Evolutionary conservation across 2,329 filamentous ascomycete species (phyloP).

Genomic region (Macrophomina phaseolina): DNA sequence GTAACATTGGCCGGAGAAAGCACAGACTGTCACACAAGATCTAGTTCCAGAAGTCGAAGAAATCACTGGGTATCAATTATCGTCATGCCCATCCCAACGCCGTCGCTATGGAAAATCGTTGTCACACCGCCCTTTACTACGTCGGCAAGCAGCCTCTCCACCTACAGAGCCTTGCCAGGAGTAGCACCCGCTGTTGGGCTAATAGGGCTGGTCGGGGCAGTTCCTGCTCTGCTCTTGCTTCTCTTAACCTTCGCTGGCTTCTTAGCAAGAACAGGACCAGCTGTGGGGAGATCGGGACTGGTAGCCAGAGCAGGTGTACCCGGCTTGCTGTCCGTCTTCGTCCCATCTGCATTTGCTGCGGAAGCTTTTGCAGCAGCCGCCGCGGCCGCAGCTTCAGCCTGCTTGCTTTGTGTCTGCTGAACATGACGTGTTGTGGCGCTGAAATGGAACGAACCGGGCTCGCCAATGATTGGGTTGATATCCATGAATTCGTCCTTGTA

Average conservation of each 20-base stretch:
- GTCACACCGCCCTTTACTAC: neutral
- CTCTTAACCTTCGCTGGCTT: constrained; percentile 40
- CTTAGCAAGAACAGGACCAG: constrained; percentile 28
- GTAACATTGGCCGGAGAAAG: too few relatives aligned
- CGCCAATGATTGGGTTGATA: constrained; percentile 66
- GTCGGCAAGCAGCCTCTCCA: too few relatives aligned
- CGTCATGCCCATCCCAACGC: neutral
- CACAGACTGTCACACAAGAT: too few relatives aligned
- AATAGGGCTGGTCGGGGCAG: constrained; percentile 41
- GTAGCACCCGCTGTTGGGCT: constrained; percentile 14
- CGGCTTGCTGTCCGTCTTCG: constrained; percentile 15
- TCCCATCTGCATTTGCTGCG: constrained; percentile 27
- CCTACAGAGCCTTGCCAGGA: constrained; percentile 1
- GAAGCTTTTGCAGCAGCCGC: constrained; percentile 41
- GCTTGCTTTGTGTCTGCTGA: constrained; percentile 45
- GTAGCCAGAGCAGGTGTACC: constrained; percentile 14
- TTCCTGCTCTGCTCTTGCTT: constrained; percentile 46
- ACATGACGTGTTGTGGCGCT: constrained; percentile 51
- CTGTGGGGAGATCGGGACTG: neutral
- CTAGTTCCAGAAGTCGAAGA: neutral
- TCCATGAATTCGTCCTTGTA: constrained; percentile 69
- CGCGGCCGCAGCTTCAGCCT: constrained; percentile 37
- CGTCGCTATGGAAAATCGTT: constrained; percentile 2
- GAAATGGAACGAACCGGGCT: constrained; percentile 67
- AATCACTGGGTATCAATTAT: constrained; percentile 6